Evolutionary conservation across 1,284 basidiomycete genomes (phyloP), one percentile per base, ranked within the genome.

Genomic region (Malassezia cuniculi): DNA sequence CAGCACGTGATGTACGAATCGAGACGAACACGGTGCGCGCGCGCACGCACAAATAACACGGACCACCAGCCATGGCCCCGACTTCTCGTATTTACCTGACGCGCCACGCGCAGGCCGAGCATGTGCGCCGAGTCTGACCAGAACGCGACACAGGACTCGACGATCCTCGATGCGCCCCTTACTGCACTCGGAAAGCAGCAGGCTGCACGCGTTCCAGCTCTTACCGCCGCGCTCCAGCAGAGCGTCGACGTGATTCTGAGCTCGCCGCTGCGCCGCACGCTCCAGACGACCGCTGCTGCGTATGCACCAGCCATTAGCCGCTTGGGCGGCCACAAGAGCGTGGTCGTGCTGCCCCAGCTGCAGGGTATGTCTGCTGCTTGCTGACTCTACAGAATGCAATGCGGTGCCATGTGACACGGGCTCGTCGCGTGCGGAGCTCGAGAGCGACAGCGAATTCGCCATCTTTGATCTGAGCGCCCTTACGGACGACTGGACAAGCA

Each of bases 331-430:
- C 24, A 48, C 9, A 32, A 30, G 18, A 54, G 55, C 27, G 55
- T 61, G 2, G 48, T 61, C 8, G 18, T 53, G 21, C 49, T 66
- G 18, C 63, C 63, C 10, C 56, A 63, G 48, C 47, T 61, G 21
- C 63, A 66, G 39, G 52, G 44, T 52, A 29, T 25, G 50, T 11
- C 15, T 5, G 15, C 14, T n/a, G 31, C 25, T 7, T 33, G 4
- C 34, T 28, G 14, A 22, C 11, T 33, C 30, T 19, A 21, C 34
- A 50, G 60, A 66, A 29, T 64, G 58, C 46, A 66, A 59, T 41
- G 57, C 36, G 18, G 52, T 52, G 30, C 64, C 62, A 4, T 65
- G 62, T 41, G 64, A 66, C 39, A 66, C 62, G 4, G 64, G 64
- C 20, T 65, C 61, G 4, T 29, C 47, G 6, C 53, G 50, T 26